Base-by-base conservation (phyloP, 139 green algal genomes). In the Mychonastes homosphaera region DNA sequence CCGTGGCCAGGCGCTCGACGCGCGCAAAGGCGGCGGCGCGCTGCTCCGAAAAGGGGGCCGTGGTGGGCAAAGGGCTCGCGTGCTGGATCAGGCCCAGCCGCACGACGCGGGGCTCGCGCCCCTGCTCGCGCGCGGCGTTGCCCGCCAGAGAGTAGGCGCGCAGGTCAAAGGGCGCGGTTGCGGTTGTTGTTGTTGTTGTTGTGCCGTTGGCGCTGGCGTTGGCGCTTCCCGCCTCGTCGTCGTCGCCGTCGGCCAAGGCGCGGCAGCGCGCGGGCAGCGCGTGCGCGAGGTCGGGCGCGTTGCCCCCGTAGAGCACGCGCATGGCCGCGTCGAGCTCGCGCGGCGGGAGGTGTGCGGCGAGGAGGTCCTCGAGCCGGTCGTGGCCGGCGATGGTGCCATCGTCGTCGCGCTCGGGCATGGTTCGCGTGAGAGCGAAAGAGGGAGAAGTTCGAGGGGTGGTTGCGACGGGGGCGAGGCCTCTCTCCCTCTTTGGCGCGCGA, bases 41-140 rank as follows among this genome's bases (percentile, higher is more conserved):
- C 59, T 97, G 90, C 30, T 90, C 71, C 2, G 49, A 40, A 51
- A 82, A 96, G 0, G 89, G 89, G 6, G 80, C 84, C 19, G 79
- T 85, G 28, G 91, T 96, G 9, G 84, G 70, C 9, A 75, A 41
- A 6, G 75, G 58, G 28, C 92, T 90, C 21, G 67, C 58, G 54
- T 98, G 84, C 57, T 98, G 91, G 3, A 98, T 70, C 13, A 97
- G 59, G 0, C 76, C 91, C n/a, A 97, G 76, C 6, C 68, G 53
- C 8, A 95, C 81, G 6, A 88, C 32, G 0, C 88, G 71, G 3
- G 90, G 81, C 3, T 54, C 38, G 0, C 89, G 67, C 39, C 90
- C 50, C 73, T 98, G 78, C 75, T 98, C 89, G 3, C 48, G 44
- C 5, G 68, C 72, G 15, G 91, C 91, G 0, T 19, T 68, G 55